Evolutionary conservation across 768 basidiomycete species (phyloP).

Genomic region (Mycena metata): DNA sequence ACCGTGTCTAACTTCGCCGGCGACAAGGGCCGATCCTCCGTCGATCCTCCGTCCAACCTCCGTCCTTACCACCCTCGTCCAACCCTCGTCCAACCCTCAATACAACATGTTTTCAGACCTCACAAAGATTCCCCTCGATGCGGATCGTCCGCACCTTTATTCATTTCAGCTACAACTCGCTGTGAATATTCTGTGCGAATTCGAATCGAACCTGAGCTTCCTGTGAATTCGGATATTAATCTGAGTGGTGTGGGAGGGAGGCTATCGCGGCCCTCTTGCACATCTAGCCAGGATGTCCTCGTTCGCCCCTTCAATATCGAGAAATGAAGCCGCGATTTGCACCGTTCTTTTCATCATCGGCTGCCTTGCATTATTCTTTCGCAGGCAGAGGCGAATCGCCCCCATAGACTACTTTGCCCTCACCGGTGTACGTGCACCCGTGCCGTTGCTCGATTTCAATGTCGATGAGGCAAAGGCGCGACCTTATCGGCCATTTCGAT

Average conservation of each 20-base stretch:
- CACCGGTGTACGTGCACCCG: constrained; percentile 59
- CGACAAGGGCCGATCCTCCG: no score
- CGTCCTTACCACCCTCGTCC: no score
- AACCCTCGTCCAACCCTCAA: no score
- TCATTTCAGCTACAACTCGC: no score
- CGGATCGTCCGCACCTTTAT: no score
- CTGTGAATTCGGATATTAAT: no score
- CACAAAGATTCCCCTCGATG: no score
- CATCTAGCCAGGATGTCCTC: constrained; percentile 1
- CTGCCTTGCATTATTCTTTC: not conserved
- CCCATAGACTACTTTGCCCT: constrained; percentile 55
- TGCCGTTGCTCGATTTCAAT: constrained; percentile 57
- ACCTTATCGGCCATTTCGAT: constrained; percentile 70
- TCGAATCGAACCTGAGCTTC: no score
- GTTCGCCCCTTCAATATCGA: not conserved
- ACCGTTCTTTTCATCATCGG: constrained; percentile 16
- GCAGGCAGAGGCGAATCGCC: not conserved
- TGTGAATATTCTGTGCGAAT: no score
- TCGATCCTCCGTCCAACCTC: no score
- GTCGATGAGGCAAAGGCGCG: constrained; percentile 58
- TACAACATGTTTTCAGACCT: no score
- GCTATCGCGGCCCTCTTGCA: not conserved
- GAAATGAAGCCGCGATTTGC: constrained; percentile 6
- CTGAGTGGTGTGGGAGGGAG: not conserved
- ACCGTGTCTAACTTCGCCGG: no score